Evolutionary conservation across 768 basidiomycete species (phyloP), one percentile per base, ranked within the genome.

Genomic region (Panellus pusillus): DNA sequence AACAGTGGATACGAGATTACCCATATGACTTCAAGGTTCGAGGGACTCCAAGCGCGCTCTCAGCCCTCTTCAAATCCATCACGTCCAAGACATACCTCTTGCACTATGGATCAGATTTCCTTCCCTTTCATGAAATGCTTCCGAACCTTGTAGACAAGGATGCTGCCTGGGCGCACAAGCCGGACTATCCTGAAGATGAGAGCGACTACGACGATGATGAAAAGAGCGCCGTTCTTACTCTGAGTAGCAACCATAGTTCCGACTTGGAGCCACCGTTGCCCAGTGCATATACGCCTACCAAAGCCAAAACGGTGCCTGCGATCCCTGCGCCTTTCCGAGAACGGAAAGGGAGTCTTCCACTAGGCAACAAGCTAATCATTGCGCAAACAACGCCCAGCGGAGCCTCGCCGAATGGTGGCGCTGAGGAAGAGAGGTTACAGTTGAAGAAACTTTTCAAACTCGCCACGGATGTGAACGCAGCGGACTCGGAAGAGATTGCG

Each of bases 71-170:
- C 63, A 89, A 86, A 62, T 90, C 87, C 0, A 86, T 92, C 59
- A 76, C 87, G 9, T 81, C 83, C 45, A 90, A 92, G 67, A 87
- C 87, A 0, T 85, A 92, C 64, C 82, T 92, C 18, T 76, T 91
- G 13, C 91, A 93, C 66, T 93, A 93, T 59, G 91, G 87, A 35
- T 84, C 88, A 13, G 87, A 91, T 62, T 83, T 93, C 61, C 77
- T 91, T 9, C 89, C 89, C 1, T 93, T 93, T 65, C 73, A 90
- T 32, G 88, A 91, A 60, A 73, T 79, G 44, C 73, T 91, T 9
- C 77, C 86, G 5, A 74, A 68, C 31, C 73, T 89, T 20, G 70
- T 74, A n/a, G 91, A 93, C 64, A 76, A 77, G 48, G 89, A 93
- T 65, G 74, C 76, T 19, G 68, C 80, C 7, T 93, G 91, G 91